Evolutionary conservation across 768 basidiomycete genomes (phyloP), one percentile per base, ranked within the genome.

Genomic region (Saitozyma podzolica): DNA sequence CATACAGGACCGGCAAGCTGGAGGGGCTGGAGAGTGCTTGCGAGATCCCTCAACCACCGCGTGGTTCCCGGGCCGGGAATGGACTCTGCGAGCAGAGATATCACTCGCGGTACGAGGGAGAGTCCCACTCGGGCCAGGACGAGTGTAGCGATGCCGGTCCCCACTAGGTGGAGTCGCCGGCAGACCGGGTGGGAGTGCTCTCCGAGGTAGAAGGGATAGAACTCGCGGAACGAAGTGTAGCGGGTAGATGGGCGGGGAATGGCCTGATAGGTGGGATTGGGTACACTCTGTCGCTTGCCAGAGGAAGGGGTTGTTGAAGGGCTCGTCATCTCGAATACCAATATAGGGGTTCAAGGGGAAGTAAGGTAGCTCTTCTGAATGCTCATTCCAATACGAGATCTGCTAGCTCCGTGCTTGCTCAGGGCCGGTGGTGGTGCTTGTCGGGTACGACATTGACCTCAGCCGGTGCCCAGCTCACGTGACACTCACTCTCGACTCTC

Each of bases 171-270:
- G 7, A 74, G 47, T 41, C 64, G 54, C 2, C 73, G 51, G 40
- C 65, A 71, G 37, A 65, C 52, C 0, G 63, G 67, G 20, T 41
- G 57, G 7, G 67, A 65, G 40, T 74, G 73, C 61, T 74, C 73
- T n/a, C 73, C 73, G 2, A 74, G 64, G 51, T 74, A 74, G 58
- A 74, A 74, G 5, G 73, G 73, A 56, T 74, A 74, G 61, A 74
- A 74, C 0, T 62, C 51, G 55, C 55, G 49, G 53, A 63, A 66
- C n/a, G 54, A 61, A 10, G 53, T 45, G 62, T 37, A 60, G 6
- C 50, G 51, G 14, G 20, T 43, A 9, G 51, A 14, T 4, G 59
- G 59, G 19, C 54, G 51, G 7, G 59, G 42, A 16, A 60, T 54
- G 59, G 59, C 50, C 5, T 8, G 45, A 51, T 60, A 60, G 4